Base-by-base conservation (phyloP, 306 rosid genomes). In the Sechiopsis laciniata region DNA sequence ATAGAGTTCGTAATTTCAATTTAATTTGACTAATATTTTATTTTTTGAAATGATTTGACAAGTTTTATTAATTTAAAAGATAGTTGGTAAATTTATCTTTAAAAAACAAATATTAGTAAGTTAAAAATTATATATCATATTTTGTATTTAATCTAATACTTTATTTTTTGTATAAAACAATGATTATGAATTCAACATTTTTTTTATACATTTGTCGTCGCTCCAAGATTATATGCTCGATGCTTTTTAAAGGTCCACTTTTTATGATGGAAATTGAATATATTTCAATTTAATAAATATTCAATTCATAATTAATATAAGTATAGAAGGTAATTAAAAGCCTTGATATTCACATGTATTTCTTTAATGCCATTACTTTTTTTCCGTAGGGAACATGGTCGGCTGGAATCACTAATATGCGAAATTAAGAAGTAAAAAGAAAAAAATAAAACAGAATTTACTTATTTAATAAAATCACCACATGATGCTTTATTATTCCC, bases 401-500 rank as follows among this genome's bases (percentile, higher is more conserved):
- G 72, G 72, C 37, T 66, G 26, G 51, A 45, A 42, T 40, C 51
- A 17, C 16, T 40, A 8, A 65, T 65, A 42, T 4, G 8, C 71
- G 1, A 66, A 48, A 45, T 5, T 67, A 24, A 24, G 42, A 5
- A 11, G 13, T 3, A 58, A 57, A 58, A 58, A 0, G 29, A 26
- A 26, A 26, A 26, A 32, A 32, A 32, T 1, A 32, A 32, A 32
- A 32, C 6, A 32, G 37, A 19, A 17, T 40, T 64, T 19, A 10
- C 12, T 45, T 20, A 11, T 11, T 66, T 10, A 45, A 45, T 66
- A 20, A 20, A 19, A 67, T 21, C 7, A 20, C 11, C 72, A 67
- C 55, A 46, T 67, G 72, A 46, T 40, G 71, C 71, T 17, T 64
- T 64, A 17, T 64, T 37, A 64, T 64, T 64, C 29, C 24, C 10